Base-by-base conservation (phyloP, 768 basidiomycete species). In the Tubosaeta sp. region DNA sequence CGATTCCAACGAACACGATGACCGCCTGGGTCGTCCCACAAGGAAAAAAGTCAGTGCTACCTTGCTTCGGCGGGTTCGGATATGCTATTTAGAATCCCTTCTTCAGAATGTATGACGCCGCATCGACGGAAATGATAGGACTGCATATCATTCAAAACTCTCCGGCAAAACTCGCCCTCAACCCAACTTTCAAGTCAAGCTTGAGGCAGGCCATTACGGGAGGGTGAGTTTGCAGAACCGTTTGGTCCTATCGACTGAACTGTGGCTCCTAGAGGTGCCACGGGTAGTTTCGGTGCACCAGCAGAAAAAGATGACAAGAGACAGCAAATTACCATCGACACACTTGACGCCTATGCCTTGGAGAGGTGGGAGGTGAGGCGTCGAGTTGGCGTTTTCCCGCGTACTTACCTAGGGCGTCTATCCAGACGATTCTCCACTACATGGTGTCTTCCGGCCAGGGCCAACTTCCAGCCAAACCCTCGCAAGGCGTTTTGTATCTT, bases 381-480 rank as follows among this genome's bases (percentile, higher is more conserved):
- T 22, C 21, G 30, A 19, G 22, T 24, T 40, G 31, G 47, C 44
- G 11, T 41, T 25, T 21, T 14, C 44, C 44, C 25, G 35, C 24
- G 11, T 38, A 29, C 49, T 45, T 24, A 53, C 46, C 32, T 6
- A 5, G 11, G 2, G 16, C 27, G 5, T 25, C 32, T 35, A 25
- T 46, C 16, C 34, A 98, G 94, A 94, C 92, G 0, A 95, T 98
- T 60, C 77, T 98, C 39, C 93, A 97, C 69, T 98, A 90, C 64
- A 96, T 99, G 94, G 96, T 99, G 4, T 94, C 91, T 9, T 95
- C 89, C 29, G 90, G 84, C 12, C 83, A 81, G 25, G 90, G 83
- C n/a, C 82, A 88, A 64, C 73, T 79, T 32, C 81, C 87, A 22
- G 72, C 83, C 8, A 82, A 80, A 64, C 92, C 94, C 6, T 89